These are phyloP conservation scores for Ascoidea rubescens DNA, from an alignment of 805 yeast genomes.

Conservation along the genomic window DNA sequence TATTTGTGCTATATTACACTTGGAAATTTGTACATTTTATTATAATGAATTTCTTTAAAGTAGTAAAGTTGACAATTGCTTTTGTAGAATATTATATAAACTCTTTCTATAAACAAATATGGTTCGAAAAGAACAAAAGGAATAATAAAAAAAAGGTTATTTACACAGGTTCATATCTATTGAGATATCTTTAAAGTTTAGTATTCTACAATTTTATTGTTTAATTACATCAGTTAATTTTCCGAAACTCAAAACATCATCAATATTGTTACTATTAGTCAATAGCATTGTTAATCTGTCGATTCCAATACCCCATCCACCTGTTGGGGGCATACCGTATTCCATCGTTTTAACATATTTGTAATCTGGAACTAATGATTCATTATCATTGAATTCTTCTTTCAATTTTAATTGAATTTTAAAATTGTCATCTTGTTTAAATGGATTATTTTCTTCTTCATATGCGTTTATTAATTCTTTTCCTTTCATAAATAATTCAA, in stretches of 20 bases:
- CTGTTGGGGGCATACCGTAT: slow-evolving; percentile 95
- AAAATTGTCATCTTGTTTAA: slow-evolving; percentile 53
- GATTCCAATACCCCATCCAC: slow-evolving; percentile 99
- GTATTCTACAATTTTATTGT: slow-evolving; percentile 25
- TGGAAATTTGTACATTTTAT: too few relatives aligned
- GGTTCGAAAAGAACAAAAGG: too few relatives aligned
- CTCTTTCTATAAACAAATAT: too few relatives aligned
- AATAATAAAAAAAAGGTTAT: too few relatives aligned
- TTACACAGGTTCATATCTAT: too few relatives aligned
- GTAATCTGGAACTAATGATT: slow-evolving; percentile 52
- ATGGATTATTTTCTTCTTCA: slow-evolving; percentile 91
- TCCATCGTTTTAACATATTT: slow-evolving; percentile 66
- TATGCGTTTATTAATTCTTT: slow-evolving; percentile 84
- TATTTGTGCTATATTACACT: too few relatives aligned
- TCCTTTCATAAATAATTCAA: slow-evolving; percentile 73
- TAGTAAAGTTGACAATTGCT: too few relatives aligned
- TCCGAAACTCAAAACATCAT: slow-evolving; percentile 65
- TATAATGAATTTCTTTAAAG: too few relatives aligned
- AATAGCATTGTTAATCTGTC: slow-evolving; percentile 86
- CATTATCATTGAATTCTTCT: slow-evolving; percentile 31
- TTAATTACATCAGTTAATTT: slow-evolving; percentile 52
- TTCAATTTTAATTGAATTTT: slow-evolving; percentile 37
- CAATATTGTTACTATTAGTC: slow-evolving; percentile 51
- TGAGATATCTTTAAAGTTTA: too few relatives aligned
- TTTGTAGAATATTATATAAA: too few relatives aligned